phyloP scores from a whole-genome alignment of 805 yeast genomes.

The Phaffomyces antillensis region DNA sequence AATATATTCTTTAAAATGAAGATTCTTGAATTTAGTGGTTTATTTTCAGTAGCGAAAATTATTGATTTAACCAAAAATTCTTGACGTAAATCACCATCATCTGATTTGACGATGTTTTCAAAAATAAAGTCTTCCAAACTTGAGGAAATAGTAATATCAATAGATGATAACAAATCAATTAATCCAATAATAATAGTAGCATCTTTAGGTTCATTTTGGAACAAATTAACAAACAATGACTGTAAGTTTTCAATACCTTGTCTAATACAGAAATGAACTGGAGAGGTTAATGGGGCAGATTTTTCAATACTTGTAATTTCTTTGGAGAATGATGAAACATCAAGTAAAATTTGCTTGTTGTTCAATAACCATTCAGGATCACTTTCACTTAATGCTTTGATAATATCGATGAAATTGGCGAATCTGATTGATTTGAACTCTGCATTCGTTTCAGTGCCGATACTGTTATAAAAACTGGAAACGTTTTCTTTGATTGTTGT shows the following conservation, averaged over 20 bases:
- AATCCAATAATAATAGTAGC: slow-evolving; percentile 33
- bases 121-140: slow-evolving; percentile 53
- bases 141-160: slow-evolving; percentile 39
- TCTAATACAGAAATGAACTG: slow-evolving; percentile 61
- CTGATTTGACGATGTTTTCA: slow-evolving; percentile 43
- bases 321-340: slow-evolving; percentile 35
- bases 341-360: slow-evolving; percentile 40
- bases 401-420: slow-evolving; percentile 65
- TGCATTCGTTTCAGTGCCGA: slow-evolving; percentile 40
- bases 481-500: slow-evolving; percentile 48
- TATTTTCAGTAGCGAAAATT: slow-evolving; percentile 39
- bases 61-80: slow-evolving; percentile 46
- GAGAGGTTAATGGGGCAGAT: slow-evolving; percentile 41
- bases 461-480: slow-evolving; percentile 37
- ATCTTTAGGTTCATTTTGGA: slow-evolving; percentile 29
- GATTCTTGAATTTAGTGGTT: slow-evolving; percentile 46
- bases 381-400: slow-evolving; percentile 42
- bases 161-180: slow-evolving; percentile 36
- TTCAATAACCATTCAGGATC: slow-evolving; percentile 53
- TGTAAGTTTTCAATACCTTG: slow-evolving; percentile 65
- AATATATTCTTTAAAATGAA: slow-evolving; percentile 57
- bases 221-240: slow-evolving; percentile 32
- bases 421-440: slow-evolving; percentile 57
- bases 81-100: slow-evolving; percentile 40
- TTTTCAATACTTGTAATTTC: slow-evolving; percentile 37